A percentile compares a stretch with the other conserved stretches of the same genome.
phyloP scores from a whole-genome alignment of 768 basidiomycete species.

The Candolleomyces efflorescens region DNA sequence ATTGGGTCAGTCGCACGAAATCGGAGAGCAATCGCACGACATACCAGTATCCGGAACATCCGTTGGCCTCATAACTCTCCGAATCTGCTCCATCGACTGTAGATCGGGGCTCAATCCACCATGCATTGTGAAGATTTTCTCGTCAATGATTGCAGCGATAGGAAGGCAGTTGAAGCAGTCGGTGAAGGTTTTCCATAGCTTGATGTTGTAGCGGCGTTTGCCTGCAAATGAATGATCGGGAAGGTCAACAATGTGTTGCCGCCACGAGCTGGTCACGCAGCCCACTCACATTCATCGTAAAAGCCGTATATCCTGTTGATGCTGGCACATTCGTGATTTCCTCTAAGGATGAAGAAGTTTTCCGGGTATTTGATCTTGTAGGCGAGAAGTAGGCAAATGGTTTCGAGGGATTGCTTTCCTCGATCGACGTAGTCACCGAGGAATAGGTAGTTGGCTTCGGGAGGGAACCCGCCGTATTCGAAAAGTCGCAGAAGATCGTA shows the following conservation, averaged over 20 bases:
- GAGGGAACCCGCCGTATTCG: conserved; percentile 98
- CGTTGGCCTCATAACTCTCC: conserved; percentile 97
- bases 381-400: conserved; percentile 97
- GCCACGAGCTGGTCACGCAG: conserved; percentile 5
- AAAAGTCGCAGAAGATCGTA: conserved; percentile 97
- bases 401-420: conserved; percentile 98
- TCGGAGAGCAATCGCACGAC: conserved; percentile 17
- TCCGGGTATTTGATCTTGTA: conserved; percentile 99
- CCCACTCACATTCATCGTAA: conserved; percentile 93
- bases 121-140: conserved; percentile 99
- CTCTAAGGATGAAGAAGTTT: conserved; percentile 99
- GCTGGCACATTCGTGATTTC: conserved; percentile 98
- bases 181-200: conserved; percentile 99
- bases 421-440: conserved; percentile 99
- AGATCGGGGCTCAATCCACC: conserved; percentile 96
- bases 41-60: conserved; percentile 97
- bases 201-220: conserved; percentile 99
- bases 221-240: conserved; percentile 44
- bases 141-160: conserved; percentile 99
- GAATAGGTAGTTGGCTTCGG: conserved; percentile 99
- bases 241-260: neutral
- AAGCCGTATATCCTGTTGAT: conserved; percentile 99
- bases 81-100: conserved; percentile 99
- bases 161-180: conserved; percentile 99
- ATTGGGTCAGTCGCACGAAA: conserved; percentile 4